A percentile compares a stretch with the other conserved stretches of the same genome.
Evolutionary conservation across 177 flowering plant species (phyloP).

Genomic region (Vitis hybrid): DNA sequence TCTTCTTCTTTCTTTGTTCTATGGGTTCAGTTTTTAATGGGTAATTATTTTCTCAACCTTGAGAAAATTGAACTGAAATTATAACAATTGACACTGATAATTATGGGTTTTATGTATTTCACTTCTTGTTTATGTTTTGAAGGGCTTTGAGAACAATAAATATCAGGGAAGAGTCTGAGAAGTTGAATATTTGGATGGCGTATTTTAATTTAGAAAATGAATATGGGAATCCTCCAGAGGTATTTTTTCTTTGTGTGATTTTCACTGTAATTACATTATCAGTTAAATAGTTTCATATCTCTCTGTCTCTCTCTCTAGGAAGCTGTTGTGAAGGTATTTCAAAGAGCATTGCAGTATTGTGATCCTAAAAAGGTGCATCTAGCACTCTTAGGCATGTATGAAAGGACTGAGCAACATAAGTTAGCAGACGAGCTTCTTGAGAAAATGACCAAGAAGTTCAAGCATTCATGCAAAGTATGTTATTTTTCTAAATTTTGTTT

Average conservation of each 20-base stretch:
- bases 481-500: neutral
- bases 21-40: too few species aligned
- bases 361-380: conserved; percentile 80
- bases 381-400: conserved; percentile 70
- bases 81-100: too few species aligned
- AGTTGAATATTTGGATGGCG: conserved; percentile 88
- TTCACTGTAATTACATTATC: neutral
- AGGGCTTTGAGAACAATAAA: conserved; percentile 93
- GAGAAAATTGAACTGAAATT: too few species aligned
- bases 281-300: too few species aligned
- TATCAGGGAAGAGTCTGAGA: conserved; percentile 81
- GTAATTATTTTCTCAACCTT: too few species aligned
- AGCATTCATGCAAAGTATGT: conserved; percentile 73
- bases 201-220: conserved; percentile 85
- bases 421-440: conserved; percentile 73
- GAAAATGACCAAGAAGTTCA: conserved; percentile 80
- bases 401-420: conserved; percentile 62
- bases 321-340: conserved; percentile 68
- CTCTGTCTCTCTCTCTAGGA: conserved; percentile 45
- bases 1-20: too few species aligned
- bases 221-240: conserved; percentile 88
- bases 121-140: conserved; percentile 7
- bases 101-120: neutral
- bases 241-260: conserved; percentile 13
- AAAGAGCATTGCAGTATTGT: conserved; percentile 80